Base-by-base conservation (phyloP, 1,284 basidiomycete species). In the Volvariella surrecta region DNA sequence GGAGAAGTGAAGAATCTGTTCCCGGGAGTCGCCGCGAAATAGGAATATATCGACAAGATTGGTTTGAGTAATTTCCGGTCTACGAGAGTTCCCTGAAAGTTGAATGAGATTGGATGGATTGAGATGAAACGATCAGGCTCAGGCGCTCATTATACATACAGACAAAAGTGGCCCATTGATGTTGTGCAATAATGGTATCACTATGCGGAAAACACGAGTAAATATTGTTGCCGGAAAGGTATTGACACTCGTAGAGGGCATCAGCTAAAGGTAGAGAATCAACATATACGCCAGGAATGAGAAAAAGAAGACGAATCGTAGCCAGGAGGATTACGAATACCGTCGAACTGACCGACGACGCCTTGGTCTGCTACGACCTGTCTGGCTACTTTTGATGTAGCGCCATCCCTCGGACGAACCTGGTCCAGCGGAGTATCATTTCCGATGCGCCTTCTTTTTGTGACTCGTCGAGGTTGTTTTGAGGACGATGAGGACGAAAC, bases 141-240 rank as follows among this genome's bases (percentile, higher is more conserved):
- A 28, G 11, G 24, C 24, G 24, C 24, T 28, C 24, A 28, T 28
- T 20, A n/a, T 37, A 79, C 83, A 55, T 53, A 86, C 86, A 89
- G 54, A 89, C 77, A 56, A 89, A 80, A 28, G 76, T 70, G 4
- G 79, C 75, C 69, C 75, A 86, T 46, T 85, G 60, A 55, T 80
- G 73, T 58, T 90, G 86, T 17, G 71, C 60, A 47, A 89, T 66
- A 19, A 64, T 47, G 21, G 72, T 73, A 47, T 68, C 60, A 6
- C 59, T 38, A 0, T 63, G 68, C 10, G 87, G 87, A 54, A 71
- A 89, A 59, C 87, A 90, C 4, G 86, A 83, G 35, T 77, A 67
- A 45, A 85, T 63, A 40, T 74, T 61, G 62, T 89, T 89, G 49
- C 74, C 74, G n/a, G 79, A 68, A 42, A 56, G 50, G 40, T 64